Conservation (phyloP, 2,329 filamentous ascomycete genomes). For the Aspergillus fructus region DNA sequence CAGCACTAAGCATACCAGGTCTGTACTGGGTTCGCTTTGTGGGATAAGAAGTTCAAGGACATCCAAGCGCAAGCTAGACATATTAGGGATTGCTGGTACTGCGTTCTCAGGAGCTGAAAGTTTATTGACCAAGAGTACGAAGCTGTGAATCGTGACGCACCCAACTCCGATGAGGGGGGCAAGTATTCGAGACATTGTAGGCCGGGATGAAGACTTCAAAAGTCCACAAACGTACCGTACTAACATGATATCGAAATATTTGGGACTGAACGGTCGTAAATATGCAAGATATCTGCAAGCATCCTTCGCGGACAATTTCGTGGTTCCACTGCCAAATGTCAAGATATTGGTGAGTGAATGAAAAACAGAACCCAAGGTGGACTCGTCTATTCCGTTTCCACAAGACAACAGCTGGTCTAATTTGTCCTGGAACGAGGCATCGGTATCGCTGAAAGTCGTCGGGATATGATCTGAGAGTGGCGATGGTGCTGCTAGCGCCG, state of each 20-base stretch:
- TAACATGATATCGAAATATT: slow-evolving; percentile 44
- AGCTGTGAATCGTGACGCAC: slow-evolving; percentile 44
- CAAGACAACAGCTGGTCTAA: slow-evolving; percentile 47
- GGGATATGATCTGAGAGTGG: slow-evolving; percentile 50
- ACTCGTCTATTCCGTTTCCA: slow-evolving; percentile 48
- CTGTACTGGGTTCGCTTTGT: slow-evolving; percentile 20
- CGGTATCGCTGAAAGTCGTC: slow-evolving; percentile 39
- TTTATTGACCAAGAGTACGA: slow-evolving; percentile 37
- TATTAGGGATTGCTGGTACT: slow-evolving; percentile 25
- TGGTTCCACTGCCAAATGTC: slow-evolving; percentile 28
- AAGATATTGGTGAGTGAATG: slow-evolving; percentile 41
- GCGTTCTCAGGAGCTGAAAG: slow-evolving; percentile 27
- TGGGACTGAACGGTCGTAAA: slow-evolving; percentile 44
- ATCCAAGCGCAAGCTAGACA: slow-evolving; percentile 28
- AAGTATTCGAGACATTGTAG: slow-evolving; percentile 34
- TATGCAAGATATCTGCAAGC: slow-evolving; percentile 44
- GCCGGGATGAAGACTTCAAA: slow-evolving; percentile 34
- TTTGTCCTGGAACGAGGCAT: slow-evolving; percentile 44
- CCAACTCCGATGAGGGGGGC: slow-evolving; percentile 45
- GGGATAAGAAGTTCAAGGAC: slow-evolving; percentile 34
- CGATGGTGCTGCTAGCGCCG: slow-evolving; percentile 46
- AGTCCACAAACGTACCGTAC: slow-evolving; percentile 43
- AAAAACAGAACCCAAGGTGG: slow-evolving; percentile 44
- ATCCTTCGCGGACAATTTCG: slow-evolving; percentile 33
- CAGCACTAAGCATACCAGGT: slow-evolving; percentile 28